Conservation (phyloP, 768 basidiomycete genomes). For the Arthromyces matolae region DNA sequence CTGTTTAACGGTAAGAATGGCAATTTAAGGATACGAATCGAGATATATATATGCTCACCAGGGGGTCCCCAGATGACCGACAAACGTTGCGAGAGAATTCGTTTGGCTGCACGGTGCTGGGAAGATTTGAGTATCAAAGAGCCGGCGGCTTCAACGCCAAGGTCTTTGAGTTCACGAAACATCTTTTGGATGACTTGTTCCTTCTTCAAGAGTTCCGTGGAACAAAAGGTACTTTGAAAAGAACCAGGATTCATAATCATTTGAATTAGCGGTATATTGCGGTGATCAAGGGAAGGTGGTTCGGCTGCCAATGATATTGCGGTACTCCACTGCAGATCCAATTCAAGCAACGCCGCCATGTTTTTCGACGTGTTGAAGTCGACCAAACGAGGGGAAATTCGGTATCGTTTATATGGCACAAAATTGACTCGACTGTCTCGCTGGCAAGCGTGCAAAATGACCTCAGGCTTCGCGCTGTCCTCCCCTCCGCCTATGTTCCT, state of each 20-base stretch:
- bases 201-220: constrained; percentile 28
- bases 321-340: constrained; percentile 35
- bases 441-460: constrained; percentile 39
- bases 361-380: constrained; percentile 51
- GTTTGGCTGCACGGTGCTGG: constrained; percentile 41
- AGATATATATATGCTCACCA: constrained; percentile 22
- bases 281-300: constrained; percentile 11
- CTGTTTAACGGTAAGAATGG: constrained; percentile 19
- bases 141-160: constrained; percentile 33
- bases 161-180: constrained; percentile 34
- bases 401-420: constrained; percentile 33
- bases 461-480: constrained; percentile 30
- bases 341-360: constrained; percentile 42
- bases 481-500: constrained; percentile 34
- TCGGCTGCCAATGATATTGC: constrained; percentile 6
- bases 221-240: constrained; percentile 29
- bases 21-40: not conserved
- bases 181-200: constrained; percentile 37
- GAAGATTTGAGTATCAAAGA: constrained; percentile 42
- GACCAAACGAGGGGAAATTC: constrained; percentile 47
- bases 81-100: constrained; percentile 40
- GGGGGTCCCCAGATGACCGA: constrained; percentile 52
- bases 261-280: constrained; percentile 38
- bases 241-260: constrained; percentile 40
- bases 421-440: constrained; percentile 27